Evolutionary conservation across 768 basidiomycete species (phyloP), one percentile per base, ranked within the genome.

Genomic region (Candolleomyces efflorescens): DNA sequence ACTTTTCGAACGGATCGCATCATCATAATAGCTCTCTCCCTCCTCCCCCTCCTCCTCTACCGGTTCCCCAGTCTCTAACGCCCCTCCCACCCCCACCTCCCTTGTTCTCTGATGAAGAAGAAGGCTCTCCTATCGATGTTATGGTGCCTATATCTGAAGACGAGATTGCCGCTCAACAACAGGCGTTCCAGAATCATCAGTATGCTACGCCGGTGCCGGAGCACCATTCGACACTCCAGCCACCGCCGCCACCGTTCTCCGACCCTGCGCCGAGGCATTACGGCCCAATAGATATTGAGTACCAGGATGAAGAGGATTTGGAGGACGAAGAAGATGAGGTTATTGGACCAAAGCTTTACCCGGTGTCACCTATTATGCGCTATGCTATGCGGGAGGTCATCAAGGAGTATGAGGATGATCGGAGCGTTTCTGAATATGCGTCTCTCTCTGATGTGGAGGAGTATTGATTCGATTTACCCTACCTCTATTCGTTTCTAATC

Each of bases 331-430:
- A 80, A 24, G 73, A 76, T 56, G 82, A 85, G 60, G 79, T 87
- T 24, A 77, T 90, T 36, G 89, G 89, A 11, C 90, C 91, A 12
- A 87, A 87, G 68, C 67, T 94, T 56, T 78, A 90, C 32, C 86
- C 92, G 9, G 81, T 82, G 17, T 88, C 90, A 2, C 89, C 90
- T 2, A 89, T 93, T 59, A 89, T 92, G 84, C 76, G 86, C 26
- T 90, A 75, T 68, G 92, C 92, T 48, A 93, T 93, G 90, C 76
- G 83, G 52, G 86, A 90, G 66, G 90, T 93, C 9, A 82, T 94
- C 17, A 80, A 83, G 65, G 92, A 94, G 71, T 92, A 90, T 62
- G 85, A 91, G 62, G 87, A 90, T 61, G 82, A 85, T 59, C 80
- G 80, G 66, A 86, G 86, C 13, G 79, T 85, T 36, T 90, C 87